phyloP scores from a whole-genome alignment of 2,329 filamentous ascomycete species.

The Penicillium concentricum region DNA sequence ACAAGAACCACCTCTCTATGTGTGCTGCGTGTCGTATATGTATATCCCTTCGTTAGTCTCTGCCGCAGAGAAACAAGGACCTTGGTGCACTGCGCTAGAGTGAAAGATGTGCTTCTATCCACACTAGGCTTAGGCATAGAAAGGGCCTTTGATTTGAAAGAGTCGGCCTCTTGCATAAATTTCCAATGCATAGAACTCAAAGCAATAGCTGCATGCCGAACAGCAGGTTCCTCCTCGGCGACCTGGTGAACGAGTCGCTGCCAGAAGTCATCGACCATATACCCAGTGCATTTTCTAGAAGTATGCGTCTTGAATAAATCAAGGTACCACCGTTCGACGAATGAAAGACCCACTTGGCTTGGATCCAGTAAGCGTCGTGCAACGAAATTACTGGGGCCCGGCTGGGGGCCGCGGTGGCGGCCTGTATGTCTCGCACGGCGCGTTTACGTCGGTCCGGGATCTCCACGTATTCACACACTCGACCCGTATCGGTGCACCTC shows the following conservation, averaged over 20 bases:
- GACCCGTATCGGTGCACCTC: no score
- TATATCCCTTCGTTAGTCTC: background rate
- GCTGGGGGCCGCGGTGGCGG: background rate
- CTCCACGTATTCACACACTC: background rate
- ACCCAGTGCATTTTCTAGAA: background rate
- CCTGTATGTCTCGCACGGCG: background rate
- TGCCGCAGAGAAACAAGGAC: background rate
- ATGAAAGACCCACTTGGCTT: background rate
- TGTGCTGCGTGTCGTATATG: background rate
- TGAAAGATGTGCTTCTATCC: background rate
- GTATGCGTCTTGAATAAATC: background rate
- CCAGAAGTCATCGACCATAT: background rate
- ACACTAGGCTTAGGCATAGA: background rate
- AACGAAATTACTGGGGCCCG: background rate
- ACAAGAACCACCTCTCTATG: slow-evolving; percentile 1
- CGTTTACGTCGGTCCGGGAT: background rate
- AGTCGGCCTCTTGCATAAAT: background rate
- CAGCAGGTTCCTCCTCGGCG: background rate
- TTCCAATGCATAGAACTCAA: background rate
- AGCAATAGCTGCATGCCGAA: background rate
- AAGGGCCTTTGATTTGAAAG: background rate
- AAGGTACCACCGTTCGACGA: background rate
- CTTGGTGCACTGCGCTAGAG: background rate
- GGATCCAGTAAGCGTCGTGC: background rate
- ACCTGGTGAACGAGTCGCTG: slow-evolving; percentile 3